phyloP scores from a whole-genome alignment of 371 early-diverging fungal genomes.

The Mucor velutinosus region DNA sequence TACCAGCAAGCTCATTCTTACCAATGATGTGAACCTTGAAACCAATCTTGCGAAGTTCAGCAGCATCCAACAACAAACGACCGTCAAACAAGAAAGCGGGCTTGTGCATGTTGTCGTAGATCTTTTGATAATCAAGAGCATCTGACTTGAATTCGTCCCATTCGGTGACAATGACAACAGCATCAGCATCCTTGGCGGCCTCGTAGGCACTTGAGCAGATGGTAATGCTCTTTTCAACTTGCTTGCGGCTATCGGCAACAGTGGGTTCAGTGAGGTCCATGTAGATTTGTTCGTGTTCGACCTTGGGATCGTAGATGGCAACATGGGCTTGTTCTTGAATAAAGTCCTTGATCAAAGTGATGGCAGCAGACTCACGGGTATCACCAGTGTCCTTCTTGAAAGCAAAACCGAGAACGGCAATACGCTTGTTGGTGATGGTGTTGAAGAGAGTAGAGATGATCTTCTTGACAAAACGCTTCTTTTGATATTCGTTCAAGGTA shows the following conservation, averaged over 20 bases:
- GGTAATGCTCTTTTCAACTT: slow-evolving; percentile 66
- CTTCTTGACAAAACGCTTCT: slow-evolving; percentile 80
- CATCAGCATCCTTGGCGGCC: slow-evolving; percentile 77
- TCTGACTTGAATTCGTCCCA: slow-evolving; percentile 91
- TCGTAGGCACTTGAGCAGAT: slow-evolving; percentile 68
- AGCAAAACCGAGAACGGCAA: slow-evolving; percentile 92
- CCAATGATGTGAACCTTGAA: slow-evolving; percentile 87
- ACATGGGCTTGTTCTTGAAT: slow-evolving; percentile 82
- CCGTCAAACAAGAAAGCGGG: slow-evolving; percentile 96
- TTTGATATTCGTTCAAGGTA: slow-evolving; percentile 92
- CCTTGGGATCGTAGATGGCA: slow-evolving; percentile 93
- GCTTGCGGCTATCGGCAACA: slow-evolving; percentile 61
- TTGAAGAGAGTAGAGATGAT: slow-evolving; percentile 76
- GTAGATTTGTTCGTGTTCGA: slow-evolving; percentile 77
- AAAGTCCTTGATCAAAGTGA: slow-evolving; percentile 80
- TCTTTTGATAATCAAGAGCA: slow-evolving; percentile 68
- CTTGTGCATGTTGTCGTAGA: slow-evolving; percentile 79
- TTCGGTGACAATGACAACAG: slow-evolving; percentile 86
- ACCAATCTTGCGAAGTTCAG: slow-evolving; percentile 77
- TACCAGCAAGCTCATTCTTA: slow-evolving; percentile 63
- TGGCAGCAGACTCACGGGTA: slow-evolving; percentile 93
- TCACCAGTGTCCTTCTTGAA: slow-evolving; percentile 97
- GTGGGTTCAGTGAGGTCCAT: slow-evolving; percentile 80
- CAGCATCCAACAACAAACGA: slow-evolving; percentile 80
- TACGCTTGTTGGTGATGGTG: slow-evolving; percentile 83